Evolutionary conservation across 2,329 filamentous ascomycete species (phyloP).

Genomic region (Ambrosiella cleistominuta): DNA sequence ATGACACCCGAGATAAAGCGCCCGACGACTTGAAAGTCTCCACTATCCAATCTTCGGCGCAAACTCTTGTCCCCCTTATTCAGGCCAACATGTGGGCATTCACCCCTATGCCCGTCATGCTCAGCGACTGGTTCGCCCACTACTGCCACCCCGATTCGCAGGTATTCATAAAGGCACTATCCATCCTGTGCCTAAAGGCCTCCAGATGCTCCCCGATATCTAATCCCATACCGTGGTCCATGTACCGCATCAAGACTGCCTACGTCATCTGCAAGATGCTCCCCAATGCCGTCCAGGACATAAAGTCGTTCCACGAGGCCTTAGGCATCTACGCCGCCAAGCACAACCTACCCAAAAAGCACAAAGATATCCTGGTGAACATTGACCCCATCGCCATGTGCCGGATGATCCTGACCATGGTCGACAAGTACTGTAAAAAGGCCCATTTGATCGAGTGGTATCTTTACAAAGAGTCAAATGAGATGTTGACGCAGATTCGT

Average conservation of each 20-base stretch:
- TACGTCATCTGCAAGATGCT: constrained; percentile 35
- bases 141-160: constrained; percentile 6
- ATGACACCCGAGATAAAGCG: too few relatives aligned
- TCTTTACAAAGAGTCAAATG: constrained; percentile 25
- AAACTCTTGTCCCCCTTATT: constrained; percentile 22
- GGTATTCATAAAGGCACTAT: constrained; percentile 22
- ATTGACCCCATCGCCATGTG: constrained; percentile 36
- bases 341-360: constrained; percentile 15
- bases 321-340: constrained; percentile 5
- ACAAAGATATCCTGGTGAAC: constrained; percentile 21
- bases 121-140: constrained; percentile 13
- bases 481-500: constrained; percentile 32
- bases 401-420: constrained; percentile 34
- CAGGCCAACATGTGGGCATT: constrained; percentile 15
- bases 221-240: constrained; percentile 31
- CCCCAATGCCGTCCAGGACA: constrained; percentile 29
- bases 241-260: constrained; percentile 32
- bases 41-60: constrained; percentile 7
- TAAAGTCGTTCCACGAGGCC: constrained; percentile 13
- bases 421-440: constrained; percentile 24
- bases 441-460: constrained; percentile 30
- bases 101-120: constrained; percentile 10
- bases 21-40: not conserved
- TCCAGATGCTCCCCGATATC: constrained; percentile 32
- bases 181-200: constrained; percentile 30